Conservation (phyloP, 345 rosid genomes). For the Moricandia moricandioides region DNA sequence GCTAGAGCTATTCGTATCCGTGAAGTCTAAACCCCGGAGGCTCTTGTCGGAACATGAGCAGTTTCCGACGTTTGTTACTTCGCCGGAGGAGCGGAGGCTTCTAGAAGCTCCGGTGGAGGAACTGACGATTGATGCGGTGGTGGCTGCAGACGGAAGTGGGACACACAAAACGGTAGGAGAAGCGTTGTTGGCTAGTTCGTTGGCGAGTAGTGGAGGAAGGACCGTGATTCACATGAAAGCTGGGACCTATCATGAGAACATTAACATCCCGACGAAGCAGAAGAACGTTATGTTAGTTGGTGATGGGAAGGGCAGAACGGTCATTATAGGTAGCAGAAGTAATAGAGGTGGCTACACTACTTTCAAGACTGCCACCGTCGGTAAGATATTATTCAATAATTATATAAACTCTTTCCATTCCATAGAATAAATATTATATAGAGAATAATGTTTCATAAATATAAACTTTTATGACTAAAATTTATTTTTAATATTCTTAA, state of each 20-base stretch:
- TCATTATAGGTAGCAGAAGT: conserved; percentile 43
- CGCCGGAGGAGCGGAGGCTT: conserved; percentile 33
- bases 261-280: conserved; percentile 46
- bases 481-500: too few species aligned
- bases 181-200: conserved; percentile 35
- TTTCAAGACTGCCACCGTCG: conserved; percentile 51
- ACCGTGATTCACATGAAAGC: conserved; percentile 52
- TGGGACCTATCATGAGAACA: conserved; percentile 49
- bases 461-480: too few species aligned
- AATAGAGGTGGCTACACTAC: conserved; percentile 47
- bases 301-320: conserved; percentile 56
- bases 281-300: conserved; percentile 60
- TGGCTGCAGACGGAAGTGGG: conserved; percentile 55
- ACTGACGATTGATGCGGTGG: conserved; percentile 46
- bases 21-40: neutral
- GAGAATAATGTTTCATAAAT: too few species aligned
- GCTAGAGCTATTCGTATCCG: conserved; percentile 34
- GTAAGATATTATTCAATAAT: conserved; percentile 20
- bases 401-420: too few species aligned
- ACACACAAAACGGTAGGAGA: conserved; percentile 47
- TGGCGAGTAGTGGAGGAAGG: conserved; percentile 40
- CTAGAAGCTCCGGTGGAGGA: conserved; percentile 47
- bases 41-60: conserved; percentile 6
- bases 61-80: conserved; percentile 37
- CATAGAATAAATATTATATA: too few species aligned